A percentile compares a stretch with the other conserved stretches of the same genome.
Evolutionary conservation across 2,329 filamentous ascomycete species (phyloP).

Genomic region (Balansia obtecta): DNA sequence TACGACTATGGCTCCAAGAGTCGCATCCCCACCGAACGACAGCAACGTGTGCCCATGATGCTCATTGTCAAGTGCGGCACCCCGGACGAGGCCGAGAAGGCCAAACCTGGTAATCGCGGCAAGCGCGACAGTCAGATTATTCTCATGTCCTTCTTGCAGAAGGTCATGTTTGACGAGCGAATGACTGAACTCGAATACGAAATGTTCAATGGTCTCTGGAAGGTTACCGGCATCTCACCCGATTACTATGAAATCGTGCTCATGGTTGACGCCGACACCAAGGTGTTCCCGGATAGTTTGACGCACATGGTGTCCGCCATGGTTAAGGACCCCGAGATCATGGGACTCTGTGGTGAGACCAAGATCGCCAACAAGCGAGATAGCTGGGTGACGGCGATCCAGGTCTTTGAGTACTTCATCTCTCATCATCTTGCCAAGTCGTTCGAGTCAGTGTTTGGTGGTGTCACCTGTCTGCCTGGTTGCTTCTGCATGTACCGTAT

Average conservation of each 20-base stretch:
- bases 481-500: slow-evolving; percentile 99
- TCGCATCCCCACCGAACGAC: slow-evolving; percentile 68
- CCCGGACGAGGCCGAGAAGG: slow-evolving; percentile 64
- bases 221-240: slow-evolving; percentile 93
- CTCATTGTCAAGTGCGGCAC: slow-evolving; percentile 92
- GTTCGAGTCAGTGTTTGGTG: slow-evolving; percentile 96
- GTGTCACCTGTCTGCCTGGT: slow-evolving; percentile 94
- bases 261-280: slow-evolving; percentile 98
- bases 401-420: slow-evolving; percentile 99
- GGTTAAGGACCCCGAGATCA: slow-evolving; percentile 98
- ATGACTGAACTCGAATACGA: slow-evolving; percentile 99
- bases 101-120: slow-evolving; percentile 92
- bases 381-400: slow-evolving; percentile 93
- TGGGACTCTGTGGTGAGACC: slow-evolving; percentile 96
- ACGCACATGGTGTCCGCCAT: slow-evolving; percentile 99
- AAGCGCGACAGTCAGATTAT: slow-evolving; percentile 99
- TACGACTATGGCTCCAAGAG: slow-evolving; percentile 88
- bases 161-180: slow-evolving; percentile 99
- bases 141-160: slow-evolving; percentile 97
- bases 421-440: slow-evolving; percentile 95
- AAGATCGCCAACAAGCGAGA: slow-evolving; percentile 98
- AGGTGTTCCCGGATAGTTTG: slow-evolving; percentile 94
- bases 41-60: slow-evolving; percentile 97
- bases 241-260: slow-evolving; percentile 97
- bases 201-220: slow-evolving; percentile 99